Base-by-base conservation (phyloP, 306 rosid species). In the Quercus engelmannii region DNA sequence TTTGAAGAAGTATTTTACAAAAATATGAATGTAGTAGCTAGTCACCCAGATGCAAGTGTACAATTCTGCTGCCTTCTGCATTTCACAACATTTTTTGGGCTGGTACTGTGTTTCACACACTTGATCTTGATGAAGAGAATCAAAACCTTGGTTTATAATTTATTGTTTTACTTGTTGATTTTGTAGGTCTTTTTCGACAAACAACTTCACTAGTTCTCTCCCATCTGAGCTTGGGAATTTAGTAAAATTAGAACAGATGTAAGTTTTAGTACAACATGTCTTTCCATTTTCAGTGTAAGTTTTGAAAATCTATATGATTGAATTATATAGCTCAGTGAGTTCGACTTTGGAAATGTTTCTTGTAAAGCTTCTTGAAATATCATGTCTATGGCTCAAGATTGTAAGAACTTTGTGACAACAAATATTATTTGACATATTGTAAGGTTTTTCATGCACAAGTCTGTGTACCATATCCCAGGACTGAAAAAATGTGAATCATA, bases 131-230 rank as follows among this genome's bases (percentile, higher is more conserved):
- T 26, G 14, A 6, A 28, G 23, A n/a, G 49, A 31, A 65, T 65
- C n/a, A 31, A 65, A 18, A 17, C 25, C 6, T 72, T 72, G 14
- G 20, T 49, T 31, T 35, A 75, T 6, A 43, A 11, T 21, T 49
- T 18, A 77, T 26, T 73, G 38, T n/a, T 20, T 74, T 72, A 33
- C 21, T 80, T 80, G n/a, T 67, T 55, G 46, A 68, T 77, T 71
- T 76, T 87, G 74, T 71, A 94, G 98, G 69, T 30, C 58, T n/a
- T 74, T 88, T 75, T 58, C 57, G 51, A 55, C 93, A 73, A 94
- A 92, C 88, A 94, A 88, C 72, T 92, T 92, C 80, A 83, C 91
- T 8, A 93, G 97, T 43, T 52, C 97, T 82, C 81, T 94, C 20
- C 97, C 97, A 61, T 74, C 88, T 41, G 43, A 35, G 43, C 9